A percentile compares a stretch with the other conserved stretches of the same genome.
phyloP scores from a whole-genome alignment of 2,329 filamentous ascomycete genomes.

The Sporothrix humicola region DNA sequence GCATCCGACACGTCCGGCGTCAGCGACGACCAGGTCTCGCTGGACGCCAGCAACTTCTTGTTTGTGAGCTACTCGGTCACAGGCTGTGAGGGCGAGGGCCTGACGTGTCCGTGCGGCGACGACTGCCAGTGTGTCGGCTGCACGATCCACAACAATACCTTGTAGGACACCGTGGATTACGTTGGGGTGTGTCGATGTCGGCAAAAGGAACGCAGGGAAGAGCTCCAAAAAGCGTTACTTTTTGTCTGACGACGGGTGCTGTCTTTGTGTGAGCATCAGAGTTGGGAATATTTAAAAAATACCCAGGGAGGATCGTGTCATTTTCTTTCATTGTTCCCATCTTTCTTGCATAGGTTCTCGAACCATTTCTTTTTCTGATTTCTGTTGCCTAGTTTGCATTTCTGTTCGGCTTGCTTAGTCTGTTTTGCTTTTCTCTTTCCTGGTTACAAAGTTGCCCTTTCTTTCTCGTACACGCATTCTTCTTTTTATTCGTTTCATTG shows the following conservation, averaged over 20 bases:
- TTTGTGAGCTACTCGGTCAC: slow-evolving; percentile 53
- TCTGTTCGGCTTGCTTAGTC: neutral
- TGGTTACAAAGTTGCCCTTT: too few species aligned
- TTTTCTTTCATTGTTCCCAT: neutral
- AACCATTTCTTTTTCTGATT: neutral
- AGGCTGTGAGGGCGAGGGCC: slow-evolving; percentile 39
- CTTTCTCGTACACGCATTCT: neutral
- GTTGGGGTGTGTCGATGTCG: neutral
- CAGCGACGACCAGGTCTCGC: slow-evolving; percentile 56
- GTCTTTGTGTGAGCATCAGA: neutral
- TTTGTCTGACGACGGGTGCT: neutral
- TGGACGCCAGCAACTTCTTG: slow-evolving; percentile 61
- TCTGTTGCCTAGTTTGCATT: neutral
- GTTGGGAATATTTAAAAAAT: neutral
- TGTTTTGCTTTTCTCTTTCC: neutral
- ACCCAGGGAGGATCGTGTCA: neutral
- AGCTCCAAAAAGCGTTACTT: slow-evolving; percentile 20
- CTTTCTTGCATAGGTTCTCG: neutral
- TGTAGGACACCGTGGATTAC: neutral
- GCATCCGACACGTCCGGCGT: slow-evolving; percentile 50
- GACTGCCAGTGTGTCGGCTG: slow-evolving; percentile 72
- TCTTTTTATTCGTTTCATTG: too few species aligned
- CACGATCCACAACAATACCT: slow-evolving; percentile 63
- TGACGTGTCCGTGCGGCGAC: slow-evolving; percentile 66
- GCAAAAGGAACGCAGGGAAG: slow-evolving; percentile 9